Conservation (phyloP, 2,329 filamentous ascomycete genomes). For the Fusarium coicis region DNA sequence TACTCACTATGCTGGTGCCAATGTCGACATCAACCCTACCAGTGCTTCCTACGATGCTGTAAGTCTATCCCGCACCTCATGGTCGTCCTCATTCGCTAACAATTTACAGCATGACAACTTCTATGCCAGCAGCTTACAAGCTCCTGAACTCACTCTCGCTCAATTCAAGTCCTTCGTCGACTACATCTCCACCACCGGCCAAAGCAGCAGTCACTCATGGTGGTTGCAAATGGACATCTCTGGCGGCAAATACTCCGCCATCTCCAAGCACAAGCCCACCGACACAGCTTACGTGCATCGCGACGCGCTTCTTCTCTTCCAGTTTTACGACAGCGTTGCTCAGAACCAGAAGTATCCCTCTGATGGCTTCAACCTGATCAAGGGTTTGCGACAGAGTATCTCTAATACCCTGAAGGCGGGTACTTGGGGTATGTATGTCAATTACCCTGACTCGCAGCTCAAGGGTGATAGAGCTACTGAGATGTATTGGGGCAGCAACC, state of each 20-base stretch:
- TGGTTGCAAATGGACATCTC: slow-evolving; percentile 48
- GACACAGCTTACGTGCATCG: slow-evolving; percentile 54
- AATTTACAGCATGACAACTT: slow-evolving; percentile 43
- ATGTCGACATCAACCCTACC: slow-evolving; percentile 37
- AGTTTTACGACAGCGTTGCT: slow-evolving; percentile 57
- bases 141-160: slow-evolving; percentile 30
- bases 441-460: slow-evolving; percentile 54
- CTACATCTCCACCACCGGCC: slow-evolving; percentile 36
- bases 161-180: slow-evolving; percentile 44
- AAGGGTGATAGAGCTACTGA: slow-evolving; percentile 47
- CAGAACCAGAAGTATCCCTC: slow-evolving; percentile 44
- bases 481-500: slow-evolving; percentile 52
- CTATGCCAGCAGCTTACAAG: slow-evolving; percentile 46
- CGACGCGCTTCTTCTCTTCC: slow-evolving; percentile 60
- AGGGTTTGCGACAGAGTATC: slow-evolving; percentile 49
- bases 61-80: neutral
- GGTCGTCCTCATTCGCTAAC: neutral
- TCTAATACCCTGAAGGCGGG: slow-evolving; percentile 43
- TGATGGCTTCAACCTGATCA: slow-evolving; percentile 49
- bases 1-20: slow-evolving; percentile 35
- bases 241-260: slow-evolving; percentile 51
- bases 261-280: slow-evolving; percentile 45
- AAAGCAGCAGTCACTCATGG: slow-evolving; percentile 36
- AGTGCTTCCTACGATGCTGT: slow-evolving; percentile 39
- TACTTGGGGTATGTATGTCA: slow-evolving; percentile 54